Base-by-base conservation (phyloP, 2,329 filamentous ascomycete genomes). In the Cladosporium velox region DNA sequence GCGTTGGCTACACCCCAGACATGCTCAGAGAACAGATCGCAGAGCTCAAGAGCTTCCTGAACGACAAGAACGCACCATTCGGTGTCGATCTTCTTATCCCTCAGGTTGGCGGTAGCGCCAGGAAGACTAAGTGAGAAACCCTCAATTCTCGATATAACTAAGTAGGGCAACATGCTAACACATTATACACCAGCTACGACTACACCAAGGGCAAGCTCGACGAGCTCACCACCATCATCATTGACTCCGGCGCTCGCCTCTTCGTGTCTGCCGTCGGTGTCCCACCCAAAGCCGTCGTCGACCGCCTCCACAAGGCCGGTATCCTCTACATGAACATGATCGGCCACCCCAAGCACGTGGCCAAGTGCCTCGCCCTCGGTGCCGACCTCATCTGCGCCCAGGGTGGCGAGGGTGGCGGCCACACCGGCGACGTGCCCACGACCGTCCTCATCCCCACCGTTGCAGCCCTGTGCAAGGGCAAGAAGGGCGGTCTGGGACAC, bases 251-350 rank as follows among this genome's bases (percentile, higher is more conserved):
- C 71, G 91, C 93, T 68, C 93, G 89, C 80, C 88, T 99, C 67
- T 99, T 99, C 83, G 95, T 99, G 74, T 97, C 92, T 62, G 95
- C 95, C 75, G 93, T 99, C 78, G 95, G 95, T 91, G 98, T 30
- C 1, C 93, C 95, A 52, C 92, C 95, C 72, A 92, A 91, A 81
- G 83, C 86, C 72, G 90, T 97, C 67, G 93, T 99, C 75, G 93
- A 98, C 71, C 90, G 87, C 77, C 88, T 99, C 57, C 95, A 99
- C 87, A 87, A 88, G 77, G 83, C 88, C 75, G 93, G 93, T 72
- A 87, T 99, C 72, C 86, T 96, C 72, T 97, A 96, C 86, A 98
- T 98, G 95, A 99, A 99, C 89, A 99, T 99, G 95, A 93, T 99
- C 78, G 95, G 95, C 72, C 95, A 99, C 86, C 94, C 95, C 77